Percentiles rank a stretch among this genome's conserved stretches.
These are phyloP conservation scores for Silene latifolia DNA, from an alignment of 148 eudicot species.

Conservation along the genomic window DNA sequence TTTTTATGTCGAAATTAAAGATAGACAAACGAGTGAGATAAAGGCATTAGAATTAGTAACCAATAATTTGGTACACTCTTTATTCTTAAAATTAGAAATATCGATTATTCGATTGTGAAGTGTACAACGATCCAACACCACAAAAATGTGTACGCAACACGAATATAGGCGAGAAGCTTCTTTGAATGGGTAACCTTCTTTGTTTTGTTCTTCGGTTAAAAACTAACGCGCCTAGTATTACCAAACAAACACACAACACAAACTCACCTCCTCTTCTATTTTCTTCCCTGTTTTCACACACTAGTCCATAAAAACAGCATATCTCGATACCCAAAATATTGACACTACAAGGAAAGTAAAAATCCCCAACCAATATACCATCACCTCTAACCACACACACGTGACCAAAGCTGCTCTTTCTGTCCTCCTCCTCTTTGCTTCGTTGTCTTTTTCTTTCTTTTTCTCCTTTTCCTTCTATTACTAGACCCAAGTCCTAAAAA, in stretches of 20 bases:
- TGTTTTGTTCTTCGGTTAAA: neutral
- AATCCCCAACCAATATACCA: neutral
- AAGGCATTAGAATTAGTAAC: too few relatives aligned
- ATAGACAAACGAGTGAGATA: too few relatives aligned
- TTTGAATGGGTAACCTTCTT: constrained; percentile 25
- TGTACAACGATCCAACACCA: too few relatives aligned
- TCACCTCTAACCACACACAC: constrained; percentile 1
- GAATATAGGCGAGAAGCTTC: neutral
- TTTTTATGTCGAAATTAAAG: too few relatives aligned
- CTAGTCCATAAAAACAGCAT: neutral
- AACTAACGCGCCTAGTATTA: neutral
- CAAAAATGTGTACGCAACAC: too few relatives aligned
- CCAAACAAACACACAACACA: constrained; percentile 2
- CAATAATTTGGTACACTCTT: too few relatives aligned
- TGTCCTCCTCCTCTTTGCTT: constrained; percentile 15
- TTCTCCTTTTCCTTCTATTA: neutral
- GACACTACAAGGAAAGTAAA: neutral
- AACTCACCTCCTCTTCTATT: neutral
- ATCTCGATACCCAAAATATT: neutral
- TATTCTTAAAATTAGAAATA: too few relatives aligned
- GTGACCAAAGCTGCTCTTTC: constrained; percentile 24
- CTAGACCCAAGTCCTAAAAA: too few relatives aligned
- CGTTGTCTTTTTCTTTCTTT: constrained; percentile 16
- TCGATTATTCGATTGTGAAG: too few relatives aligned
- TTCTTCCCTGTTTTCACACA: neutral